Percentiles rank a stretch among this genome's conserved stretches.
Conservation (phyloP, 129 eudicot genomes). For the Logfia minima region DNA sequence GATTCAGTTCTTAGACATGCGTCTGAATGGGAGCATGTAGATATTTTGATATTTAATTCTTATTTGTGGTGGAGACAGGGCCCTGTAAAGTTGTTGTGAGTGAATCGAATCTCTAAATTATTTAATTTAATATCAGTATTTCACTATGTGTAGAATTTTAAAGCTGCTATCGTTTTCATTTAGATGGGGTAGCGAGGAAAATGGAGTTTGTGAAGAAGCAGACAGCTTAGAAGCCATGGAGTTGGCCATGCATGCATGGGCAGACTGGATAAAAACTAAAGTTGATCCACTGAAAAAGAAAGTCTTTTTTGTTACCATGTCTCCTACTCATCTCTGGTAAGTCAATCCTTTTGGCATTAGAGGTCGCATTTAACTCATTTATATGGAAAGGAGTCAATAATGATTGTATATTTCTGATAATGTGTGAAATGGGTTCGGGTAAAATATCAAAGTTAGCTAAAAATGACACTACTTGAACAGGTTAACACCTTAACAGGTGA, state of each 20-base stretch:
- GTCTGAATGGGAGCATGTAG: constrained; percentile 83
- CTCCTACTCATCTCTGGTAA: constrained; percentile 90
- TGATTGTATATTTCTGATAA: not conserved
- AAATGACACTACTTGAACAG: not conserved
- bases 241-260: constrained; percentile 94
- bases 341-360: constrained; percentile 4
- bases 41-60: constrained; percentile 83
- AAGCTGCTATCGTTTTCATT: not conserved
- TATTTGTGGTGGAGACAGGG: constrained; percentile 99
- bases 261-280: constrained; percentile 65
- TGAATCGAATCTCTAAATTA: constrained; percentile 19
- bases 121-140: not conserved
- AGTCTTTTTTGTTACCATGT: constrained; percentile 93
- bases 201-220: constrained; percentile 80
- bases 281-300: constrained; percentile 68
- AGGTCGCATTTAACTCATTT: not conserved
- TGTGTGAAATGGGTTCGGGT: no score
- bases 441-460: not conserved
- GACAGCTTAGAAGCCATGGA: constrained; percentile 78
- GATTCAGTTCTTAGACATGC: constrained; percentile 83
- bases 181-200: constrained; percentile 74
- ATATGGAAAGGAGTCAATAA: not conserved
- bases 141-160: not conserved
- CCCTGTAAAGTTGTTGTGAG: constrained; percentile 86
- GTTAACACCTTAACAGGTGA: no score